Evolutionary conservation across 805 yeast species (phyloP), one percentile per base, ranked within the genome.

Genomic region (Yarrowia sp.): DNA sequence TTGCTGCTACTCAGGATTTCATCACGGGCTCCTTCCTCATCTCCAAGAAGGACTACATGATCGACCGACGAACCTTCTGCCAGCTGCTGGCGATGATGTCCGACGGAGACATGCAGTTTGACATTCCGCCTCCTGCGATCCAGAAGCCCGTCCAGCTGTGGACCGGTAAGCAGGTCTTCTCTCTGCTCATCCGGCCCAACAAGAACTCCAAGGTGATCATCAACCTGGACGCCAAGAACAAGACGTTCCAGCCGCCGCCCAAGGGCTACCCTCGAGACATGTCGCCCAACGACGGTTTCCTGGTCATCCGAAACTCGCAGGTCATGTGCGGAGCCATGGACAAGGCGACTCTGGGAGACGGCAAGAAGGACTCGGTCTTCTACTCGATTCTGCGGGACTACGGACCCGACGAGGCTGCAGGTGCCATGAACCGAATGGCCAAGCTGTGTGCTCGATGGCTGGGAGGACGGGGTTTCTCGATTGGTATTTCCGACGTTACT

Each of bases 1-100:
- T 94, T 80, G 99, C 99, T 0, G 99, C 99, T 8, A 94, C 99
- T 0, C 99, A 94, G 79, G 99, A 94, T 83, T 94, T 94, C 79
- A 94, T 94, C 69, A 92, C 98, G 6, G 99, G 98, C 18, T 90
- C 97, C 0, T 94, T 86, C 73, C 79, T 94, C 70, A 89, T 94
- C 41, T 88, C 97, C 0, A 90, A 88, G 69, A 96, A 94, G 74
- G 98, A 96, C 73, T 82, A 96, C 1, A 94, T 94, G 73, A 93
- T 83, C 71, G 96, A 92, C 74, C 81, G 97, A 66, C 94, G 93
- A 1, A 79, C 89, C 8, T 84, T 94, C 62, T 84, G 87, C 4
- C 96, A 90, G 74, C 70, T 94, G 44, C 78, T 93, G 65, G 81
- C 96, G 21, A 91, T 92, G 96, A 94, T 94, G 99, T 87, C 96